Base-by-base conservation (phyloP, 108 stramenopile species). In the Nitzschia palea region DNA sequence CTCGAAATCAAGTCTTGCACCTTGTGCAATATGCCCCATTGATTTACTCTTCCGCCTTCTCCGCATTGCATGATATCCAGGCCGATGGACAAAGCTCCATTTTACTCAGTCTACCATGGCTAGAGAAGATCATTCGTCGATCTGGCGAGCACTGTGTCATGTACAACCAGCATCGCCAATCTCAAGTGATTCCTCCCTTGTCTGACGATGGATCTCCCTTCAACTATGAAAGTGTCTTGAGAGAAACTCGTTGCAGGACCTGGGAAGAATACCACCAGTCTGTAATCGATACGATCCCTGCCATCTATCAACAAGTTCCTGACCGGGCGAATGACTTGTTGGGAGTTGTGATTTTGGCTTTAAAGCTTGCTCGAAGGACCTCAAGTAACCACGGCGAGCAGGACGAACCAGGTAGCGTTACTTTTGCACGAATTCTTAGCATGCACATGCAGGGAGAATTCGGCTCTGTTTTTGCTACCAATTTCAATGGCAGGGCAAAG, bases 11-110 rank as follows among this genome's bases (percentile, higher is more conserved):
- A 48, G 45, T 56, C 3, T 42, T 35, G 0, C 57, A 74, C 35
- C 28, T 74, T 12, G 20, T 63, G 37, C 34, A 62, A 30, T 10
- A 32, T 25, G 65, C 73, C 27, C 59, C 73, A 4, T 29, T 37
- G 15, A 22, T 74, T 2, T 74, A 74, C 45, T 25, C 44, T 23
- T 18, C 52, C 14, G 63, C 55, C 2, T 48, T 74, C 10, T 26
- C 65, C 15, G 58, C 65, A 31, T 1, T 74, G 15, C 23, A 56
- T 18, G 29, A 51, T 20, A 22, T 65, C 23, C 27, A 37, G 4
- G 12, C 40, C 8, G 40, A 60, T 23, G 59, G 22, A 12, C 14
- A 60, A 20, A 22, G 8, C 26, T 18, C 59, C 17, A 20, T 25
- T 34, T 15, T 12, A 26, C n/a, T 26, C 1, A 20, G n/a, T 48